Evolutionary conservation across 495 filamentous ascomycete genomes (phyloP), one percentile per base, ranked within the genome.

Genomic region (Copromyces sp.): DNA sequence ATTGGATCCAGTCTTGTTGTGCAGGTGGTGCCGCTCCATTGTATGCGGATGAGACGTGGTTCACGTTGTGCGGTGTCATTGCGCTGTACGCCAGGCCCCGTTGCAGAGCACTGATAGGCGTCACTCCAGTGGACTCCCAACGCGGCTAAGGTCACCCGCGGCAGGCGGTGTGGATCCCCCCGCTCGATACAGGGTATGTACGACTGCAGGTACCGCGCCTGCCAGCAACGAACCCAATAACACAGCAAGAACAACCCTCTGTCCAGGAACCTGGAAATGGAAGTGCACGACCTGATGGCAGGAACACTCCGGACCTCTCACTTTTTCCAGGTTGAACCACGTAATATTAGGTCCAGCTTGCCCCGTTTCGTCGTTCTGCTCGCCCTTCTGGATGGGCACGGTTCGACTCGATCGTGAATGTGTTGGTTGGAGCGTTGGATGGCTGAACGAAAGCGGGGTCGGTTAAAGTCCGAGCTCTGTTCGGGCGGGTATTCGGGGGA

Each of bases 1-100:
- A 65, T 65, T 65, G 9, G 9, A 24, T 12, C 45, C 17, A 45
- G 47, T 80, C 72, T 76, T 24, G 24, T 24, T 24, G 24, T 24
- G n/a, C n/a, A n/a, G n/a, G n/a, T n/a, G 24, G 24, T 24, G 77
- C 71, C 17, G n/a, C 45, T 53, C 14, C 24, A 61, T 61, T 35
- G 53, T 61, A 35, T 14, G 45, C 45, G 0, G 45, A 47, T 47
- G 47, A 59, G 53, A 61, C 53, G 53, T 61, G 53, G 53, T 59
- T 32, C 53, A 61, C 53, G 53, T 65, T 65, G 29, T 65, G 53
- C 53, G 6, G 53, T 65, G 53, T 37, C 53, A 65, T 65, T 65
- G 53, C 29, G 53, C 53, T 65, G 53, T 65, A 65, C 29, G 53
- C 53, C 29, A 17, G 24, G 29, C 1, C 53, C 29, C 53, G 44